Conservation (phyloP, 139 green algal species). For the Chlamydomonas asymmetrica region DNA sequence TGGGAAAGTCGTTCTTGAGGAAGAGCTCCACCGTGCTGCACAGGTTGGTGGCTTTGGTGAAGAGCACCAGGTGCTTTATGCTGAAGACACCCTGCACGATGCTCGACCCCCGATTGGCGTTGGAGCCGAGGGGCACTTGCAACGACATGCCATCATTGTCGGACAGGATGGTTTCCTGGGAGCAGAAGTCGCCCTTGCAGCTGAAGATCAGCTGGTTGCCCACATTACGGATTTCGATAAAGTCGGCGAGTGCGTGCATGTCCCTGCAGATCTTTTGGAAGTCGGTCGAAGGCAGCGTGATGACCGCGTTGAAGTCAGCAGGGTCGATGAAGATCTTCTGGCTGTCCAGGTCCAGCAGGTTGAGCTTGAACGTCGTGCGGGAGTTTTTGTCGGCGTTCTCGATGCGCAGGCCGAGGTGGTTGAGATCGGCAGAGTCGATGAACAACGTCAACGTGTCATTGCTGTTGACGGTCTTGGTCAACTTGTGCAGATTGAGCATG, state of each 20-base stretch:
- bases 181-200: conserved; percentile 31
- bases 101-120: background rate
- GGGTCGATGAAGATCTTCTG: conserved; percentile 10
- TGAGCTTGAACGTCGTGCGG: conserved; percentile 12
- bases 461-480: conserved; percentile 28
- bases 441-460: conserved; percentile 27
- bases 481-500: conserved; percentile 40
- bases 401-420: conserved; percentile 17
- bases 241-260: conserved; percentile 22
- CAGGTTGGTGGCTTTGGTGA: conserved; percentile 34
- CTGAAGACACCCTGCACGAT: conserved; percentile 32
- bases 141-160: too few relatives aligned
- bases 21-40: conserved; percentile 29
- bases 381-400: conserved; percentile 30
- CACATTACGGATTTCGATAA: conserved; percentile 24
- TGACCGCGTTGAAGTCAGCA: conserved; percentile 12
- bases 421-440: conserved; percentile 22
- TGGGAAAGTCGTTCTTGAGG: conserved; percentile 33
- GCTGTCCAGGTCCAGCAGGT: conserved; percentile 27
- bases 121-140: too few relatives aligned
- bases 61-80: conserved; percentile 27
- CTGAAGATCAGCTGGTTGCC: conserved; percentile 23
- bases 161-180: conserved; percentile 24
- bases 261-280: conserved; percentile 41
- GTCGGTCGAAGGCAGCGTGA: conserved; percentile 18